These are phyloP conservation scores for Monosporascus sp. DNA, from an alignment of 2,329 filamentous ascomycete species.

Conservation along the genomic window DNA sequence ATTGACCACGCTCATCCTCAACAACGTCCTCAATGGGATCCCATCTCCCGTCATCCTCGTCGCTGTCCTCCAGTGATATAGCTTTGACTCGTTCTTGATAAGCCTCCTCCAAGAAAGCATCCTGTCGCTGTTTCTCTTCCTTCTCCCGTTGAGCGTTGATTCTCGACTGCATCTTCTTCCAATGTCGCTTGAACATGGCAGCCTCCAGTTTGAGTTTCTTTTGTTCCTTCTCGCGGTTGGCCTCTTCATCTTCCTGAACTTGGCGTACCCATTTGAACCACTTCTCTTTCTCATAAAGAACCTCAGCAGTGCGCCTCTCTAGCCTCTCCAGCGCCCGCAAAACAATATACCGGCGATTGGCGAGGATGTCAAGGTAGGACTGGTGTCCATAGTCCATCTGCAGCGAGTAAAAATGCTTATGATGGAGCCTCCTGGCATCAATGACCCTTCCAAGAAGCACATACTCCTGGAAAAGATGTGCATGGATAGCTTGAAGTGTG, in stretches of 20 bases:
- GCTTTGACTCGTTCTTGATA: conserved; percentile 35
- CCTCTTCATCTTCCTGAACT: conserved; percentile 40
- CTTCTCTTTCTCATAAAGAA: conserved; percentile 40
- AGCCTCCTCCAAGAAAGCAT: conserved; percentile 37
- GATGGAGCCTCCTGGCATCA: conserved; percentile 20
- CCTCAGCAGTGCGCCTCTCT: conserved; percentile 35
- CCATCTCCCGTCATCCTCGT: conserved; percentile 35
- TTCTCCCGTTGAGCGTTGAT: conserved; percentile 32
- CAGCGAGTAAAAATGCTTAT: conserved; percentile 26
- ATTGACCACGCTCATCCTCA: conserved; percentile 38
- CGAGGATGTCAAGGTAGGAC: conserved; percentile 24
- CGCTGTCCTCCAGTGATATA: conserved; percentile 19
- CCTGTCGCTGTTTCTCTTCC: conserved; percentile 38
- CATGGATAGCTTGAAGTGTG: conserved; percentile 33
- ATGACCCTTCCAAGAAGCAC: conserved; percentile 22
- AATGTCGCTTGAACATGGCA: conserved; percentile 41
- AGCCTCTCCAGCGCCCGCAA: conserved; percentile 36
- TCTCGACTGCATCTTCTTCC: conserved; percentile 37
- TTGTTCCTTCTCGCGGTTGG: conserved; percentile 40
- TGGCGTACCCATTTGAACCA: conserved; percentile 44
- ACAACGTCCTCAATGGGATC: conserved; percentile 44
- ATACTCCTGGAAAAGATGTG: conserved; percentile 32
- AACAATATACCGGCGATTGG: conserved; percentile 27
- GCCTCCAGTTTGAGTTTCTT: conserved; percentile 45
- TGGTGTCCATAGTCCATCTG: conserved; percentile 29